phyloP scores from a whole-genome alignment of 2,329 filamentous ascomycete species.

The Simplicillium aogashimaense region DNA sequence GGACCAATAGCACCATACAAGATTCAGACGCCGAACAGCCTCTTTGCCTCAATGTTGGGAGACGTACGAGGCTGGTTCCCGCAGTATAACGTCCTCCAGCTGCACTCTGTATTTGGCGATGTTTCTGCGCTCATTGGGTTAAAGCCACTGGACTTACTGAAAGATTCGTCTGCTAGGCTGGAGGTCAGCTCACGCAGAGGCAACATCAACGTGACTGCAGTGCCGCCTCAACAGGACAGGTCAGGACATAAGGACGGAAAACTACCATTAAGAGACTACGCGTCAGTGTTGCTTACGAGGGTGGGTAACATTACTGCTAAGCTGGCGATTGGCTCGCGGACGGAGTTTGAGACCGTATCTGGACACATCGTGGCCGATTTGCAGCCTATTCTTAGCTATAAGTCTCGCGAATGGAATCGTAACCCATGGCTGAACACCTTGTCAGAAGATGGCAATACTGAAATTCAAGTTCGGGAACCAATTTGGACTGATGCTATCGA shows the following conservation, averaged over 20 bases:
- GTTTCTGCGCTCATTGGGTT: background rate
- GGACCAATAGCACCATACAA: background rate
- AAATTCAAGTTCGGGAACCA: background rate
- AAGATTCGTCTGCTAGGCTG: background rate
- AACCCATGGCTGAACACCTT: background rate
- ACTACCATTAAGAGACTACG: background rate
- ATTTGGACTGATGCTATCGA: slow-evolving; percentile 1
- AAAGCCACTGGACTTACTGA: background rate
- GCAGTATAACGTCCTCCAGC: background rate
- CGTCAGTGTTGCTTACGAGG: background rate
- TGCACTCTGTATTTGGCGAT: background rate
- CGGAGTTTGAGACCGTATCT: background rate
- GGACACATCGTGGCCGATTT: background rate
- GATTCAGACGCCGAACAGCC: background rate
- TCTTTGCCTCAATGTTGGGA: background rate
- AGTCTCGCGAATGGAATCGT: background rate
- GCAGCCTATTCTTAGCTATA: background rate
- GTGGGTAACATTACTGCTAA: background rate
- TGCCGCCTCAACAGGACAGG: background rate
- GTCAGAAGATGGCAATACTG: background rate
- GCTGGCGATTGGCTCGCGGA: background rate
- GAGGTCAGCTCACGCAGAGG: background rate
- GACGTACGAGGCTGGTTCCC: background rate
- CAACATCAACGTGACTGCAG: background rate
- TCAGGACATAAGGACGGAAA: background rate